Percentiles rank a stretch among this genome's conserved stretches.
These are phyloP conservation scores for Fusarium sororula DNA, from an alignment of 2,329 filamentous ascomycete species.

Conservation along the genomic window DNA sequence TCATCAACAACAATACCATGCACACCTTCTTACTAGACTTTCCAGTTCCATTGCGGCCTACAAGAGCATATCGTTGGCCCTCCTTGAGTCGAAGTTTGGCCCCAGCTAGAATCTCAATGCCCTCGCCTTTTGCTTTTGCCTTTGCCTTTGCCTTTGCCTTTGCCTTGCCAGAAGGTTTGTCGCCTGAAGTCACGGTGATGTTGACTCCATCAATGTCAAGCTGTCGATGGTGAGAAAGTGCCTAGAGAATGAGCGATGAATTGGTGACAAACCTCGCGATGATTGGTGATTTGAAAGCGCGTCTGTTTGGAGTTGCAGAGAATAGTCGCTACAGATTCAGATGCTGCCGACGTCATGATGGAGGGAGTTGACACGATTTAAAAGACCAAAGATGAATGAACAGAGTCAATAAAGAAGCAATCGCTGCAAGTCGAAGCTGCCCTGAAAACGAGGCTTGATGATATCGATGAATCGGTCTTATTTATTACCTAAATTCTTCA, in stretches of 20 bases:
- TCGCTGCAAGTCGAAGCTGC: background rate
- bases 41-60: slow-evolving; percentile 83
- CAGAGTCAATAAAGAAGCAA: background rate
- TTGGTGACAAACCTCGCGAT: slow-evolving; percentile 60
- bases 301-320: slow-evolving; percentile 74
- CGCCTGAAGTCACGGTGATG: slow-evolving; percentile 68
- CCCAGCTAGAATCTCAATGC: slow-evolving; percentile 74
- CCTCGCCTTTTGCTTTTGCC: slow-evolving; percentile 55
- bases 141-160: slow-evolving; percentile 62
- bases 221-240: slow-evolving; percentile 46
- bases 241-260: background rate
- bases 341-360: slow-evolving; percentile 58
- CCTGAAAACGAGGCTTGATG: background rate
- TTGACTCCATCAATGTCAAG: slow-evolving; percentile 78
- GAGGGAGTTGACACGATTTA: background rate
- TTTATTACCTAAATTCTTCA: background rate
- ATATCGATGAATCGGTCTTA: background rate
- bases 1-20: background rate
- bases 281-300: slow-evolving; percentile 66
- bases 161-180: slow-evolving; percentile 57
- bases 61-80: slow-evolving; percentile 77
- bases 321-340: slow-evolving; percentile 62
- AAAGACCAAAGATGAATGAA: background rate
- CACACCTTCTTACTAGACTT: slow-evolving; percentile 72
- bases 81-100: slow-evolving; percentile 77